phyloP scores from a whole-genome alignment of 352 stramenopile genomes.

The Phytophthora parvispora region DNA sequence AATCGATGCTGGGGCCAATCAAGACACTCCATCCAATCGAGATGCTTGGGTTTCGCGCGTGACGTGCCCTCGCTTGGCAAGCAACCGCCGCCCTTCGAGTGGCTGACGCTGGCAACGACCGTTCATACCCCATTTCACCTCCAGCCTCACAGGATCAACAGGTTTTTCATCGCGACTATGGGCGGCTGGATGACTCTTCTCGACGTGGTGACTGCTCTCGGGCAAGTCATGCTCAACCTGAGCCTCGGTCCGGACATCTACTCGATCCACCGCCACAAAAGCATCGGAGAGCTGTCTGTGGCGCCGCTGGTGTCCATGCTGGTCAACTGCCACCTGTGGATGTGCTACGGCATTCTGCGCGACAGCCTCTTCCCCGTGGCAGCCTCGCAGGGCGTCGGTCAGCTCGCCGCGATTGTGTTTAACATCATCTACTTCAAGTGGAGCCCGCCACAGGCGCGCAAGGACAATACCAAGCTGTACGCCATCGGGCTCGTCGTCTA shows the following conservation, averaged over 20 bases:
- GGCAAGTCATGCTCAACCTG: slow-evolving; percentile 25
- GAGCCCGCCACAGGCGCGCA: slow-evolving; percentile 2
- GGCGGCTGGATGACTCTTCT: slow-evolving; percentile 29
- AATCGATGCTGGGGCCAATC: too few relatives aligned
- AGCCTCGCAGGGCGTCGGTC: slow-evolving; percentile 19
- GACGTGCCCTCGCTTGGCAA: not conserved
- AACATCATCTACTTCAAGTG: slow-evolving; percentile 32
- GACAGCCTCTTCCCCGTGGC: slow-evolving; percentile 36
- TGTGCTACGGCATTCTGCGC: slow-evolving; percentile 33
- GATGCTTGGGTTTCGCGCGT: slow-evolving; percentile 13
- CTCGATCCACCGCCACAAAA: slow-evolving; percentile 20
- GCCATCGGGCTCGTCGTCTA: slow-evolving; percentile 5
- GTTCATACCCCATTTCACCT: slow-evolving; percentile 4
- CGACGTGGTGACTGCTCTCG: slow-evolving; percentile 21
- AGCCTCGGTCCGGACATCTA: slow-evolving; percentile 36
- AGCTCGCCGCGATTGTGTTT: slow-evolving; percentile 22
- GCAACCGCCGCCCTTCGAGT: slow-evolving; percentile 4
- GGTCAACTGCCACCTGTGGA: slow-evolving; percentile 34
- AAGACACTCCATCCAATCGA: slow-evolving; percentile 25
- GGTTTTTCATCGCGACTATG: slow-evolving; percentile 4
- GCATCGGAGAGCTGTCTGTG: slow-evolving; percentile 23
- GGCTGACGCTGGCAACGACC: not conserved
- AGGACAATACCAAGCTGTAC: slow-evolving; percentile 12
- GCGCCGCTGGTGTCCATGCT: slow-evolving; percentile 21
- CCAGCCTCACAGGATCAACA: not conserved